Percentiles rank a stretch among this genome's conserved stretches.
phyloP scores from a whole-genome alignment of 768 basidiomycete species.

The Mycena albidolilacea region DNA sequence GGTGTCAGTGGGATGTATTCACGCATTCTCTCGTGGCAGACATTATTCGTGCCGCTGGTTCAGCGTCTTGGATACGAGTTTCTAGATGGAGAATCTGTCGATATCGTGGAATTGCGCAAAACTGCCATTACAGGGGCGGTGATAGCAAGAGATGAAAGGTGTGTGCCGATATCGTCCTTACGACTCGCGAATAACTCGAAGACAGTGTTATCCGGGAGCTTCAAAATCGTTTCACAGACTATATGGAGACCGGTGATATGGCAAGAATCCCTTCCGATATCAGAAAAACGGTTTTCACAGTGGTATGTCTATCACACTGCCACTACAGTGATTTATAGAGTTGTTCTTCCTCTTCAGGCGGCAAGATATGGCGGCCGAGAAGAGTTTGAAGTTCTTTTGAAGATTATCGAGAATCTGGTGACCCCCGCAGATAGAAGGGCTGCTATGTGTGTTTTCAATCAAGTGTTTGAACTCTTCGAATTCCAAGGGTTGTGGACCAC shows the following conservation, averaged over 20 bases:
- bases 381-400: constrained; percentile 82
- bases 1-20: not conserved
- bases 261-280: constrained; percentile 82
- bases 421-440: constrained; percentile 74
- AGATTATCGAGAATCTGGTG: constrained; percentile 77
- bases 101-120: constrained; percentile 80
- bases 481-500: not conserved
- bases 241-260: constrained; percentile 79
- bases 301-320: constrained; percentile 54
- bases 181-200: not conserved
- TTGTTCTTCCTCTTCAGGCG: constrained; percentile 57
- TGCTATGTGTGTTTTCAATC: constrained; percentile 62
- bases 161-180: not conserved
- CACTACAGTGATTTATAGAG: not conserved
- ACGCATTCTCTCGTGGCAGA: constrained; percentile 50
- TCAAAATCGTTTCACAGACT: constrained; percentile 76
- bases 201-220: constrained; percentile 81
- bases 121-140: constrained; percentile 72
- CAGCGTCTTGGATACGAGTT: constrained; percentile 86
- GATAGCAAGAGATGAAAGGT: constrained; percentile 42
- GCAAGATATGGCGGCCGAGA: constrained; percentile 79
- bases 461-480: constrained; percentile 6
- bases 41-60: constrained; percentile 83
- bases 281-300: constrained; percentile 64
- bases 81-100: constrained; percentile 72